Evolutionary conservation across 192 early-diverging fungal genomes (phyloP), one percentile per base, ranked within the genome.

Genomic region (Bifiguratus adelaidae): DNA sequence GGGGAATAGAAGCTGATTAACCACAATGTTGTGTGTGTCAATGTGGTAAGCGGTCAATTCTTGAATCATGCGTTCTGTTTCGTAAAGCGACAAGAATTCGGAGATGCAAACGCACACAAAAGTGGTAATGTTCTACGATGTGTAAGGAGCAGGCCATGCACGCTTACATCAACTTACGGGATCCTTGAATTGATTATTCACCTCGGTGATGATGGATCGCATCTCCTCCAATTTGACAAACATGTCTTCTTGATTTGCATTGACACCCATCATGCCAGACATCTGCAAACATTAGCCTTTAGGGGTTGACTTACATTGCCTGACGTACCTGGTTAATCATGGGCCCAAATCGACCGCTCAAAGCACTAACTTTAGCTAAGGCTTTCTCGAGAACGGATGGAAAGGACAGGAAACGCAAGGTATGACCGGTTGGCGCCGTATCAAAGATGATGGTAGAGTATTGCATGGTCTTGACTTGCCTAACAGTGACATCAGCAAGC

Each of bases 31-130:
- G 74, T 99, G 94, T 5, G 95, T 97, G 58, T 99, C 96, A 35
- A 99, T 99, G 36, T 92, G 76, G 60, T 91, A 97, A 11, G 84
- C 80, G 7, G 94, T 96, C 56, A 99, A 78, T 71, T 99, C 96
- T 68, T 99, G 96, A 59, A 99, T 95, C 86, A 99, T 89, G 43
- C 96, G 81, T 67, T 99, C 96, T 0, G 96, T 99, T 59, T 99
- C 96, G 71, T 99, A 99, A 26, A 99, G 74, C 18, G 96, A 99
- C 62, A 99, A 77, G 74, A 99, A 99, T 64, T 99, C 96, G 26
- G 91, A 85, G 52, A 99, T 99, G 63, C 94, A 97, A 28, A 99
- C 94, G 69, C 96, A 99, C 41, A 99, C 81, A 70, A 99, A 99
- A 0, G 96, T 99, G 0, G 96, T 99, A 68, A 86, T 94, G 50